Percentiles rank a stretch among this genome's conserved stretches.
Evolutionary conservation across 73 alveolate genomes (phyloP).

Genomic region (Paramecium sexaurelia): DNA sequence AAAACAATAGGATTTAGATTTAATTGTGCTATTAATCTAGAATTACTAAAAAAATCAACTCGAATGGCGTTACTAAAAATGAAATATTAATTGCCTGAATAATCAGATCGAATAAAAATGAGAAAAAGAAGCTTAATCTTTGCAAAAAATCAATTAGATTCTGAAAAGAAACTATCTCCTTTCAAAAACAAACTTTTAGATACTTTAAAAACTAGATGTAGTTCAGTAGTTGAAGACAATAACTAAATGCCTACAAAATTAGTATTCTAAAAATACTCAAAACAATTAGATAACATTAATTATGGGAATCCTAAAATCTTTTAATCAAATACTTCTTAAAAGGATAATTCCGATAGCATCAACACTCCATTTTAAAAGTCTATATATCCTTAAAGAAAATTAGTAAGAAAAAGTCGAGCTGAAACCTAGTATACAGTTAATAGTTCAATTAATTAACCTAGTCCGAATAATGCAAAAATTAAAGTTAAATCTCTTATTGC

Average conservation of each 20-base stretch:
- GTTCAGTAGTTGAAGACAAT: not conserved
- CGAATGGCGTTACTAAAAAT: slow-evolving; percentile 9
- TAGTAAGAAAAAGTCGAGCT: not conserved
- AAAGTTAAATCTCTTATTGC: not conserved
- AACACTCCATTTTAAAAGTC: not conserved
- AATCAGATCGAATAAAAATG: not conserved
- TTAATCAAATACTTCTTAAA: not conserved
- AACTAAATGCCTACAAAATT: not conserved
- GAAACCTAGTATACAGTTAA: not conserved
- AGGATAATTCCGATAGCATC: not conserved
- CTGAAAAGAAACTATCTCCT: not conserved
- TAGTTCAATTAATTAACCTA: slow-evolving; percentile 20
- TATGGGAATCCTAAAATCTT: not conserved
- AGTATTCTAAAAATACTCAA: not conserved
- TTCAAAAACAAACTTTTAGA: not conserved
- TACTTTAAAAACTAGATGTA: not conserved
- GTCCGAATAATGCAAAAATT: not conserved
- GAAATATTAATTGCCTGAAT: not conserved
- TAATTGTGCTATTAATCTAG: slow-evolving; percentile 27
- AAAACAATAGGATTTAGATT: not conserved
- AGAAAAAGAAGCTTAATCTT: not conserved
- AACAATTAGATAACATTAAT: not conserved
- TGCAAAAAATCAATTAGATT: not conserved
- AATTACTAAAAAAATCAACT: not conserved
- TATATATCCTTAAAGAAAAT: not conserved